Evolutionary conservation across 2,329 filamentous ascomycete species (phyloP), one percentile per base, ranked within the genome.

Genomic region (Cytospora schulzeri): DNA sequence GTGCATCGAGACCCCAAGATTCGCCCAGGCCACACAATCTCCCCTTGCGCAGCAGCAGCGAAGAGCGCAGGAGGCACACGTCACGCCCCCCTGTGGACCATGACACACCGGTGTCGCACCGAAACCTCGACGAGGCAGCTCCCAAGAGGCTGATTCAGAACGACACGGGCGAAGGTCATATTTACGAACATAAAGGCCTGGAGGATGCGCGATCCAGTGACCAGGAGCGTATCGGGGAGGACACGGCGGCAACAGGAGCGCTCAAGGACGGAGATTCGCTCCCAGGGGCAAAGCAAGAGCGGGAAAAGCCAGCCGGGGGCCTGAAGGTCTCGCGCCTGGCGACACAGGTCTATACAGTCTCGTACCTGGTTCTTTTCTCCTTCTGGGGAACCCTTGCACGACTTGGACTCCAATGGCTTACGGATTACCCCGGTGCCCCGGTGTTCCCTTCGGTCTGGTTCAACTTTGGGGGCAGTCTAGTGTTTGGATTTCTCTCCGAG

Each of bases 401-500:
- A 14, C 79, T 97, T 0, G 93, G 93, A 4, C 78, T 97, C 9
- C 87, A 93, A 72, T 88, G 89, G 55, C 78, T 97, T 59, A 95
- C 92, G 0, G 86, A 83, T 63, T 97, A 96, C 74, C 88, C 90
- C 1, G 90, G 89, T 26, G 86, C 91, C 0, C 92, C 93, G 0
- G 80, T 95, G 26, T 93, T 91, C 62, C 84, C 87, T 58, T 88
- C 91, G 2, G 77, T 96, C 26, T 98, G 94, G 94, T 89, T 93
- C 66, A 97, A 98, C 72, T 89, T 97, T 55, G 86, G 82, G 1
- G 94, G 94, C 1, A 90, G 91, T 62, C 73, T 96, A 0, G 69
- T 96, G 64, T 91, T 98, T 86, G 94, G 95, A 2, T 96, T 96
- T 72, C 82, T 97, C 2, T 79, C 85, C 12, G 91, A 97, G 76